Conservation (phyloP, 495 filamentous ascomycete species). For the Hypoxylon rickii region DNA sequence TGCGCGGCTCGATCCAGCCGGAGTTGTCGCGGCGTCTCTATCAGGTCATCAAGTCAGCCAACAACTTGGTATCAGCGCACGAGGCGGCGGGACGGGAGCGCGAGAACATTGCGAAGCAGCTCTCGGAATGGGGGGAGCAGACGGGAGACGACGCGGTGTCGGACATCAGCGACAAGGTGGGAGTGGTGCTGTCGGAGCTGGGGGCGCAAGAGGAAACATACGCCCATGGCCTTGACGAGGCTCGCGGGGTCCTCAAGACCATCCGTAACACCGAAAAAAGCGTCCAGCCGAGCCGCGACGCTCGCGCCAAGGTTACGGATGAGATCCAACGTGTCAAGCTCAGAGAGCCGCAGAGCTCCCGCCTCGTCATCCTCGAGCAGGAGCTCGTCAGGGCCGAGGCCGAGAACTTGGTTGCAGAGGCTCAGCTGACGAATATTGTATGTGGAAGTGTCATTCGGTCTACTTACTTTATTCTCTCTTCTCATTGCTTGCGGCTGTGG, state of each 20-base stretch:
- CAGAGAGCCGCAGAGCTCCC: constrained; percentile 80
- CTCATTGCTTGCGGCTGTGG: not conserved
- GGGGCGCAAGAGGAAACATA: constrained; percentile 90
- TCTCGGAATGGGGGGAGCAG: constrained; percentile 96
- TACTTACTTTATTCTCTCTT: not conserved
- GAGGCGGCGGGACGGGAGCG: constrained; percentile 82
- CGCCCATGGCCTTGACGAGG: constrained; percentile 85
- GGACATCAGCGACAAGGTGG: constrained; percentile 92
- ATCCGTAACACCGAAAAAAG: constrained; percentile 90
- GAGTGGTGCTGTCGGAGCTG: constrained; percentile 86
- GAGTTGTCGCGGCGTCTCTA: constrained; percentile 83
- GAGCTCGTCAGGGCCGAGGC: constrained; percentile 95
- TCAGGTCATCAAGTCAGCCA: constrained; percentile 90
- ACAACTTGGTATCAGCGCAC: constrained; percentile 79
- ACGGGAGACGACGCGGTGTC: constrained; percentile 83
- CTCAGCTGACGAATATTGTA: constrained; percentile 93
- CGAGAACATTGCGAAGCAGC: constrained; percentile 78
- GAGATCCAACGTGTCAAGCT: constrained; percentile 88
- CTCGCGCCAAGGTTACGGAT: constrained; percentile 81
- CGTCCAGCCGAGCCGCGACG: constrained; percentile 89
- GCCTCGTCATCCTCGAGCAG: constrained; percentile 84
- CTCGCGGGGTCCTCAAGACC: constrained; percentile 76
- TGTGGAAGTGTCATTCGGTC: constrained; percentile 25
- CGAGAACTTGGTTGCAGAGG: constrained; percentile 93
- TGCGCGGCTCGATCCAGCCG: constrained; percentile 81